A percentile compares a stretch with the other conserved stretches of the same genome.
Conservation (phyloP, 2,329 filamentous ascomycete genomes). For the Penicillium sumatraense region DNA sequence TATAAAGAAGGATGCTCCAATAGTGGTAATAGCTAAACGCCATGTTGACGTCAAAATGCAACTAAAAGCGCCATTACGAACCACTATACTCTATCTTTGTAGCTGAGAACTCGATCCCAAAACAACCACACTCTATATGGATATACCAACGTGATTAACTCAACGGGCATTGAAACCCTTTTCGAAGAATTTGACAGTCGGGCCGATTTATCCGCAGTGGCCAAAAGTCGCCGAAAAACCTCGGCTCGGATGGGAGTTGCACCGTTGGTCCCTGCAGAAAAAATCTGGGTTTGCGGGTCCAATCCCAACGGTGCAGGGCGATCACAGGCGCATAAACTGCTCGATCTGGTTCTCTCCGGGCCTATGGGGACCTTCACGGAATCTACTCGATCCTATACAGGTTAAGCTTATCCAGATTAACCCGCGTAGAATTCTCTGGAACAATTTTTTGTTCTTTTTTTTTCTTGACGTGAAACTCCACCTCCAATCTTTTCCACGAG, state of each 20-base stretch:
- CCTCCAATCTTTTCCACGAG: conserved; percentile 1
- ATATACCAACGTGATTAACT: neutral
- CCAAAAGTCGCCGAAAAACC: conserved; percentile 7
- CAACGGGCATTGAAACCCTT: neutral
- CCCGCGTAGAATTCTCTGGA: conserved; percentile 9
- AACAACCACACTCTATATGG: no score
- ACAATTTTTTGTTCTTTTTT: conserved; percentile 3
- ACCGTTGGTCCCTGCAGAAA: neutral
- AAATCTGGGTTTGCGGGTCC: conserved; percentile 1
- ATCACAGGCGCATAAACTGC: neutral
- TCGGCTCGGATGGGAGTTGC: conserved; percentile 1
- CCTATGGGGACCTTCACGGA: neutral
- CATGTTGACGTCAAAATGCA: neutral
- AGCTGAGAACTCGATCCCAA: no score
- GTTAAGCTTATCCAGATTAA: conserved; percentile 3
- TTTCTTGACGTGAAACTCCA: conserved; percentile 4
- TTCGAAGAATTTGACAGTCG: neutral
- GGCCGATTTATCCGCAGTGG: conserved; percentile 2
- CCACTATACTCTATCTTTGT: no score
- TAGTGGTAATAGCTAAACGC: no score
- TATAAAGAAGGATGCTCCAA: no score
- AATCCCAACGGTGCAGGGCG: neutral
- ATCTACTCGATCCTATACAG: conserved; percentile 1
- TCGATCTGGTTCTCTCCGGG: neutral
- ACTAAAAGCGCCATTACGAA: neutral